Evolutionary conservation across 2,329 filamentous ascomycete species (phyloP).

Genomic region (Aspergillus fumigatus): DNA sequence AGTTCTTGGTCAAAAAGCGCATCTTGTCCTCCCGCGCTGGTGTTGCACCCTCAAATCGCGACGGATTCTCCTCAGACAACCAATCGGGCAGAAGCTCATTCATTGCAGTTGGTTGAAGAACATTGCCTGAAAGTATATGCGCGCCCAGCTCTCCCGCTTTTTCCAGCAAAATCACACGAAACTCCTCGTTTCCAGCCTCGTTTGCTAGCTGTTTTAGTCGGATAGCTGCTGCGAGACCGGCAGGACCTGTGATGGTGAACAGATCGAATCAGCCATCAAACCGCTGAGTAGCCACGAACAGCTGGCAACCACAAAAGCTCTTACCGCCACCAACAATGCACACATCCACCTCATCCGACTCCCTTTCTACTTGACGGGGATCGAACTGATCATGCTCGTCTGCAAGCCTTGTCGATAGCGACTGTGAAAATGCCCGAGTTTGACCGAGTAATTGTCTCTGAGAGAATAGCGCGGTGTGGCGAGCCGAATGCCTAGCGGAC

Average conservation of each 20-base stretch:
- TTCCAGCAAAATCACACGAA: slow-evolving; percentile 85
- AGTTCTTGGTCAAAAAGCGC: slow-evolving; percentile 84
- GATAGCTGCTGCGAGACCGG: slow-evolving; percentile 88
- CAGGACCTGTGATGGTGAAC: slow-evolving; percentile 57
- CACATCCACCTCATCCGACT: slow-evolving; percentile 90
- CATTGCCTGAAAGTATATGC: slow-evolving; percentile 92
- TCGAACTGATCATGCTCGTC: slow-evolving; percentile 59
- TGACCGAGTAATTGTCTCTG: slow-evolving; percentile 20
- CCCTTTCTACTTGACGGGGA: slow-evolving; percentile 67
- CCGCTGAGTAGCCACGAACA: background rate
- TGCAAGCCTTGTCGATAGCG: slow-evolving; percentile 37
- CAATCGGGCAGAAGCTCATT: slow-evolving; percentile 91
- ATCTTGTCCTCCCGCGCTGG: slow-evolving; percentile 80
- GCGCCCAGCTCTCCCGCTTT: slow-evolving; percentile 94
- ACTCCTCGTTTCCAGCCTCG: slow-evolving; percentile 91
- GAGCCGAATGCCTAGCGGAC: slow-evolving; percentile 17
- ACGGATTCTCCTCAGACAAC: slow-evolving; percentile 82
- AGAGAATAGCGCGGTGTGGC: slow-evolving; percentile 19
- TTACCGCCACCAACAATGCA: slow-evolving; percentile 88
- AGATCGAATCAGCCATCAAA: slow-evolving; percentile 5
- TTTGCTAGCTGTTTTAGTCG: slow-evolving; percentile 93
- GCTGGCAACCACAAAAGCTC: slow-evolving; percentile 10
- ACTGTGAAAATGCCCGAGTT: slow-evolving; percentile 44
- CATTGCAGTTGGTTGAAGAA: slow-evolving; percentile 83
- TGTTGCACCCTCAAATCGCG: slow-evolving; percentile 81